A percentile compares a stretch with the other conserved stretches of the same genome.
Conservation (phyloP, 257 asterid genomes). For the Leptodermis oblonga region DNA sequence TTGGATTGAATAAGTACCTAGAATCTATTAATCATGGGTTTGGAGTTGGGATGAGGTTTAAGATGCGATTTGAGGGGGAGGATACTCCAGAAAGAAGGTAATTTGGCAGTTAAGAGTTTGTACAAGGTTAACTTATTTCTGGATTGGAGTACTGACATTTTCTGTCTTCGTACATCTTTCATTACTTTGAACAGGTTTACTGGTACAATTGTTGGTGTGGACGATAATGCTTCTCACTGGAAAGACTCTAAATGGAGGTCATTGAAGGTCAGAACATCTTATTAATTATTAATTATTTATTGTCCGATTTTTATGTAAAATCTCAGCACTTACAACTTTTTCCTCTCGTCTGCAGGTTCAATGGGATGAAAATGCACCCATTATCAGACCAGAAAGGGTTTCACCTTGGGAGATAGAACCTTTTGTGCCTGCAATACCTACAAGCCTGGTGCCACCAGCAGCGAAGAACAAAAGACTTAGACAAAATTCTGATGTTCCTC, state of each 20-base stretch:
- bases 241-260: slow-evolving; percentile 75
- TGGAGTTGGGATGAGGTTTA: slow-evolving; percentile 53
- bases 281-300: background rate
- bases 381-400: slow-evolving; percentile 46
- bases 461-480: slow-evolving; percentile 26
- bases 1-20: slow-evolving; percentile 42
- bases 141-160: slow-evolving; percentile 1
- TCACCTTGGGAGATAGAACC: slow-evolving; percentile 67
- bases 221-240: slow-evolving; percentile 65
- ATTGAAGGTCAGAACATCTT: slow-evolving; percentile 46
- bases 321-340: background rate
- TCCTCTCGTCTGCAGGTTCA: slow-evolving; percentile 32
- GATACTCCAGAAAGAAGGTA: slow-evolving; percentile 53
- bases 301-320: background rate
- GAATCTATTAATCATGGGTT: slow-evolving; percentile 35
- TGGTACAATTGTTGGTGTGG: slow-evolving; percentile 78
- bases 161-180: background rate
- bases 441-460: slow-evolving; percentile 19
- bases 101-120: background rate
- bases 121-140: background rate
- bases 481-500: slow-evolving; percentile 15
- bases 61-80: slow-evolving; percentile 52
- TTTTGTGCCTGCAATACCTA: slow-evolving; percentile 26
- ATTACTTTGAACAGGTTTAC: slow-evolving; percentile 39
- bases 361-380: slow-evolving; percentile 53